Evolutionary conservation across 2,329 filamentous ascomycete genomes (phyloP).

Genomic region (Microsporum ferrugineum): DNA sequence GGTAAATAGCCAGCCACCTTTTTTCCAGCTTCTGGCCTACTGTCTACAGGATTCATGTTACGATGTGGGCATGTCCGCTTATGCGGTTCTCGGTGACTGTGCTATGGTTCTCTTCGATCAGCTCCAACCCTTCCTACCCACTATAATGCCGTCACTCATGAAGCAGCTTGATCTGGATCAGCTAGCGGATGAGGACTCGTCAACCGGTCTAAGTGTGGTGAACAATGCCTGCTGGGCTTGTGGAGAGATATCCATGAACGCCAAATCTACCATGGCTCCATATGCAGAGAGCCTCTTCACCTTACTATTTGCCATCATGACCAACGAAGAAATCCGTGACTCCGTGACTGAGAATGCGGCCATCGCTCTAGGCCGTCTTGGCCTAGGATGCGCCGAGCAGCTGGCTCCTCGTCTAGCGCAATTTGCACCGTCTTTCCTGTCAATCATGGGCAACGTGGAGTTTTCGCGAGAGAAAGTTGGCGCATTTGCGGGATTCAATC

Average conservation of each 20-base stretch:
- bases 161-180: constrained; percentile 74
- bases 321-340: constrained; percentile 71
- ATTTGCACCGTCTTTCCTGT: constrained; percentile 73
- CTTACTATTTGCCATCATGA: constrained; percentile 69
- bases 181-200: constrained; percentile 66
- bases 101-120: constrained; percentile 83
- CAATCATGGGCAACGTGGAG: constrained; percentile 69
- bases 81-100: constrained; percentile 87
- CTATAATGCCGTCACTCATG: constrained; percentile 66
- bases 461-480: constrained; percentile 90
- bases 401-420: constrained; percentile 67
- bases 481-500: constrained; percentile 80
- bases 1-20: constrained; percentile 60
- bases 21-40: constrained; percentile 81
- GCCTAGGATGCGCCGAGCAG: constrained; percentile 62
- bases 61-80: constrained; percentile 91
- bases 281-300: constrained; percentile 68
- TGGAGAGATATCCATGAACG: constrained; percentile 80
- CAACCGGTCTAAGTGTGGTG: constrained; percentile 78
- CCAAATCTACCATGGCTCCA: constrained; percentile 58
- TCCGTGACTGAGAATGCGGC: constrained; percentile 89
- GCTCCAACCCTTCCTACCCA: constrained; percentile 60
- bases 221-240: constrained; percentile 98
- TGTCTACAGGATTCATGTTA: constrained; percentile 88
- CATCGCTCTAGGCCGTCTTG: constrained; percentile 79